Percentiles rank a stretch among this genome's conserved stretches.
These are phyloP conservation scores for Trichoderma sp. DNA, from an alignment of 2,329 filamentous ascomycete genomes.

Conservation along the genomic window DNA sequence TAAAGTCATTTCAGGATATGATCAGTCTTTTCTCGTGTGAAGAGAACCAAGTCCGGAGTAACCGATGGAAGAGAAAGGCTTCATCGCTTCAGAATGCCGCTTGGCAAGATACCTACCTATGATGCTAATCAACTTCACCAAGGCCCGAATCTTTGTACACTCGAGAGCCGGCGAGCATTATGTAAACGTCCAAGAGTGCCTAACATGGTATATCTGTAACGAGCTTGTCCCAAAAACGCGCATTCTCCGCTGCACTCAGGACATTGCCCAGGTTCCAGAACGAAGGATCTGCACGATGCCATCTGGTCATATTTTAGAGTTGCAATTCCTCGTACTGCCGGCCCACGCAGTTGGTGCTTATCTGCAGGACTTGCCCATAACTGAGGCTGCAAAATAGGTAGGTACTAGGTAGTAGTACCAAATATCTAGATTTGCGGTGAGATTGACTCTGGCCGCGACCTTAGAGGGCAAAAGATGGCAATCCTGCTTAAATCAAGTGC, in stretches of 20 bases:
- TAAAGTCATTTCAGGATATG: not conserved
- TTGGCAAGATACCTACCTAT: not conserved
- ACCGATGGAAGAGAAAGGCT: not conserved
- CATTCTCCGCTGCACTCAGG: not conserved
- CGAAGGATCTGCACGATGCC: conserved; percentile 18
- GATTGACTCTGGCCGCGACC: not conserved
- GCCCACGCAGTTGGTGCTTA: not conserved
- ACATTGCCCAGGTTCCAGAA: conserved; percentile 1
- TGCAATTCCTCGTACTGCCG: conserved; percentile 5
- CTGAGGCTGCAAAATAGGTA: not conserved
- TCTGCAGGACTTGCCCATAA: not conserved
- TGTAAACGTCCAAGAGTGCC: not conserved
- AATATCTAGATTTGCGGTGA: not conserved
- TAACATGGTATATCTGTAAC: conserved; percentile 11
- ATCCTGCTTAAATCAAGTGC: not conserved
- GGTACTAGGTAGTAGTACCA: no score
- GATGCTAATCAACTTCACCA: not conserved
- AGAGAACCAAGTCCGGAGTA: not conserved
- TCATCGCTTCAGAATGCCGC: not conserved
- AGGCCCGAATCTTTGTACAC: not conserved
- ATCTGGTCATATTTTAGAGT: conserved; percentile 3
- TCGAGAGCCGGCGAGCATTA: not conserved
- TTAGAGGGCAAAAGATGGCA: not conserved
- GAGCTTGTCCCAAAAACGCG: not conserved
- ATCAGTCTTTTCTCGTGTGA: not conserved